phyloP scores from a whole-genome alignment of 495 filamentous ascomycete genomes.

The Talaromyces liani region DNA sequence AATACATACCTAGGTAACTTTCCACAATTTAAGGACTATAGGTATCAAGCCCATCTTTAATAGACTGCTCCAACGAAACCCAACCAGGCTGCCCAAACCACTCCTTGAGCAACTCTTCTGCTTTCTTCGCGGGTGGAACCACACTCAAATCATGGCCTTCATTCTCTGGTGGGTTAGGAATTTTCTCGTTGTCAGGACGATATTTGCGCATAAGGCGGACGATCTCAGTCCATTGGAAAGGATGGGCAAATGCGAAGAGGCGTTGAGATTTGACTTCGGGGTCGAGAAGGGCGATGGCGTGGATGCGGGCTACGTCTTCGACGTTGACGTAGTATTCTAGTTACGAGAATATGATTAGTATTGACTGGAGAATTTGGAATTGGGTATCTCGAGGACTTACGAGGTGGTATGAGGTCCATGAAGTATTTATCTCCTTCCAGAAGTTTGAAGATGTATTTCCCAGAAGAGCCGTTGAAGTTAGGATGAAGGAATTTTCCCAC shows the following conservation, averaged over 20 bases:
- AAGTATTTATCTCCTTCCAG: slow-evolving; percentile 16
- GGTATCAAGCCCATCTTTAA: neutral
- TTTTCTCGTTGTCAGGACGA: slow-evolving; percentile 13
- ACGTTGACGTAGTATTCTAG: slow-evolving; percentile 41
- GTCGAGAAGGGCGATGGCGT: slow-evolving; percentile 39
- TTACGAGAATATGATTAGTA: neutral
- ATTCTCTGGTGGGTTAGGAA: slow-evolving; percentile 17
- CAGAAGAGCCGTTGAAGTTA: slow-evolving; percentile 18
- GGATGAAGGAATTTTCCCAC: slow-evolving; percentile 24
- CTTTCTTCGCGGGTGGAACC: slow-evolving; percentile 9
- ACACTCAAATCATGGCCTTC: slow-evolving; percentile 16
- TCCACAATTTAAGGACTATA: neutral
- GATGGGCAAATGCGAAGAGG: slow-evolving; percentile 36
- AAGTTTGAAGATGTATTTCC: slow-evolving; percentile 14
- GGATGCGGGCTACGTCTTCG: slow-evolving; percentile 38
- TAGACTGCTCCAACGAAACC: neutral
- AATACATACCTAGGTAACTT: too few relatives aligned
- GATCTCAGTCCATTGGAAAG: slow-evolving; percentile 31
- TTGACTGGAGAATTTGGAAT: too few relatives aligned
- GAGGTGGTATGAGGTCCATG: slow-evolving; percentile 9
- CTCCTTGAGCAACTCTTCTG: slow-evolving; percentile 14
- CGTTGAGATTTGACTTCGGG: slow-evolving; percentile 32
- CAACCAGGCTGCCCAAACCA: slow-evolving; percentile 11
- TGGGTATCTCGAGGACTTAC: slow-evolving; percentile 14
- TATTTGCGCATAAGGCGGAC: slow-evolving; percentile 14